Conservation (phyloP, 176 grass and related monocot genomes). For the Oropetium thomaeum region DNA sequence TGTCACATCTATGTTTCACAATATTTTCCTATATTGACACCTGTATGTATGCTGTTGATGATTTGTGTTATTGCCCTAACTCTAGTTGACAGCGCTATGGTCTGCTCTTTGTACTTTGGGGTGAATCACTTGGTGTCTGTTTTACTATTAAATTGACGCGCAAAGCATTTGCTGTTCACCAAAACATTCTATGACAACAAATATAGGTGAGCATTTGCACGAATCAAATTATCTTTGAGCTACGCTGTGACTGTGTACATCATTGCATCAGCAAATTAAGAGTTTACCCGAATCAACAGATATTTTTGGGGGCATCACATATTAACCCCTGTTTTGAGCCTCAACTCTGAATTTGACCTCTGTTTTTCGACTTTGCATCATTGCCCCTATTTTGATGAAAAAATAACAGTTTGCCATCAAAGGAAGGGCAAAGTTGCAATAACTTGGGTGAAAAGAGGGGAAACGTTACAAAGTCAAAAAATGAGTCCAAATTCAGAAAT, state of each 20-base stretch:
- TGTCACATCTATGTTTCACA: not conserved
- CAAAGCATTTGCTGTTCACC: not conserved
- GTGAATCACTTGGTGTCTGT: not conserved
- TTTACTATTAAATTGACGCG: not conserved
- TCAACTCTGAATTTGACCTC: no score
- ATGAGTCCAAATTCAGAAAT: no score
- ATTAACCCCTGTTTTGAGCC: no score
- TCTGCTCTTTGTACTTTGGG: not conserved
- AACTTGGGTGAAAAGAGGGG: no score
- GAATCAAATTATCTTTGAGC: not conserved
- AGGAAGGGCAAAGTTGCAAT: no score
- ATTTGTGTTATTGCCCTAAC: not conserved
- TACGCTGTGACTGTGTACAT: not conserved
- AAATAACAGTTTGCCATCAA: no score
- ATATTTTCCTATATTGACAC: not conserved
- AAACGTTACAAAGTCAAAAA: no score
- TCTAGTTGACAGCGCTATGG: not conserved
- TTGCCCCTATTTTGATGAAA: no score
- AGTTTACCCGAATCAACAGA: not conserved
- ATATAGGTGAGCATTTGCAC: not conserved
- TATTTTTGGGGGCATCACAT: no score
- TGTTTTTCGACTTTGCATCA: no score
- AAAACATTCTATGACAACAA: not conserved
- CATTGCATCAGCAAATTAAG: slow-evolving; percentile 13
- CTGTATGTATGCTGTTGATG: not conserved